Evolutionary conservation across 176 grass and related monocot species (phyloP).

Genomic region (Oryza coarctata): DNA sequence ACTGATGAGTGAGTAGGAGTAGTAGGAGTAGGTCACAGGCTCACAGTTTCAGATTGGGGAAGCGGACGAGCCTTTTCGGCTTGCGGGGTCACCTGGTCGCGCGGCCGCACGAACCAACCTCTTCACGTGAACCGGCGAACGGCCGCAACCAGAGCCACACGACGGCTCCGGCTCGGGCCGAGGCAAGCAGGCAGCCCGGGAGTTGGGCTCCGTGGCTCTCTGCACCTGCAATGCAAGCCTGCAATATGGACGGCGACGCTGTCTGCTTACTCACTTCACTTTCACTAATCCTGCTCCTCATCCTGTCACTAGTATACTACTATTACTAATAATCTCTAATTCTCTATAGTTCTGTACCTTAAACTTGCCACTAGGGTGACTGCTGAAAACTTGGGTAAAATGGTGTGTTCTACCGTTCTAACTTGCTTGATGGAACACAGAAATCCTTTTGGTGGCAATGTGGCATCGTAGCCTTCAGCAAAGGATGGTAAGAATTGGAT

Average conservation of each 20-base stretch:
- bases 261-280: neutral
- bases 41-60: constrained; percentile 18
- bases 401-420: neutral
- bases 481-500: neutral
- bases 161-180: neutral
- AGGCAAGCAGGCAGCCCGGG: neutral
- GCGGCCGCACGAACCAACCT: constrained; percentile 27
- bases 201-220: neutral
- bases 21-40: neutral
- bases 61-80: neutral
- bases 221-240: no score
- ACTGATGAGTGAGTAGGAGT: no score
- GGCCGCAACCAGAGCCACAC: neutral
- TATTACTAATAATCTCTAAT: no score
- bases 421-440: neutral
- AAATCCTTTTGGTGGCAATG: no score
- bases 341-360: neutral
- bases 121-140: constrained; percentile 33
- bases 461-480: neutral
- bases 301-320: neutral
- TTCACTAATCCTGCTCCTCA: neutral
- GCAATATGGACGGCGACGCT: neutral
- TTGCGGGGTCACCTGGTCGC: neutral
- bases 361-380: neutral
- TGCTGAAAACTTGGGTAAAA: neutral